phyloP scores from a whole-genome alignment of 306 rosid genomes.

The Prosopis cineraria region DNA sequence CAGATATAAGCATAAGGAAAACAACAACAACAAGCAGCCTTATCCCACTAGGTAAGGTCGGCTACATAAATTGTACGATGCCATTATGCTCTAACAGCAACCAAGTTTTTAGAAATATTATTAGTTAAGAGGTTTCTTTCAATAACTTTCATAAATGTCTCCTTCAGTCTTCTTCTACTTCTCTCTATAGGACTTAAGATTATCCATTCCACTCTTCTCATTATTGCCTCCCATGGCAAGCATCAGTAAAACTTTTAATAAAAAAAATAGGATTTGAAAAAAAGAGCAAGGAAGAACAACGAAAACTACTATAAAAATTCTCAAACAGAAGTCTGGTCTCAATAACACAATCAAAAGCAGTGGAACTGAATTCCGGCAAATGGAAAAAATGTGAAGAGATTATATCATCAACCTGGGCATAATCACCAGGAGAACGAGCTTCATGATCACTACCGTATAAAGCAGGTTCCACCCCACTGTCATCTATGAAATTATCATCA shows the following conservation, averaged over 20 bases:
- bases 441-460: conserved; percentile 69
- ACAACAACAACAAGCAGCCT: too few species aligned
- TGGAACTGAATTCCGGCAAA: background rate
- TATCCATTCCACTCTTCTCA: too few species aligned
- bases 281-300: background rate
- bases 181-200: too few species aligned
- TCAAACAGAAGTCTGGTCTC: background rate
- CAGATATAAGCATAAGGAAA: background rate
- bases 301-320: background rate
- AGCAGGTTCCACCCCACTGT: conserved; percentile 83
- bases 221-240: too few species aligned
- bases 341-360: background rate
- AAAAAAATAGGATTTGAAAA: background rate
- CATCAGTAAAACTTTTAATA: background rate
- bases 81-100: too few species aligned
- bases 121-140: too few species aligned
- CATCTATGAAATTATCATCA: conserved; percentile 97
- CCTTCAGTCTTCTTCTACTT: too few species aligned
- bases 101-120: too few species aligned
- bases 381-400: background rate
- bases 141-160: too few species aligned
- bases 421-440: conserved; percentile 68
- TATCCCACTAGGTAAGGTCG: too few species aligned
- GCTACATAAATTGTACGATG: too few species aligned
- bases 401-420: conserved; percentile 69